Conservation (phyloP, 2,329 filamentous ascomycete species). For the Diaporthe sp. region DNA sequence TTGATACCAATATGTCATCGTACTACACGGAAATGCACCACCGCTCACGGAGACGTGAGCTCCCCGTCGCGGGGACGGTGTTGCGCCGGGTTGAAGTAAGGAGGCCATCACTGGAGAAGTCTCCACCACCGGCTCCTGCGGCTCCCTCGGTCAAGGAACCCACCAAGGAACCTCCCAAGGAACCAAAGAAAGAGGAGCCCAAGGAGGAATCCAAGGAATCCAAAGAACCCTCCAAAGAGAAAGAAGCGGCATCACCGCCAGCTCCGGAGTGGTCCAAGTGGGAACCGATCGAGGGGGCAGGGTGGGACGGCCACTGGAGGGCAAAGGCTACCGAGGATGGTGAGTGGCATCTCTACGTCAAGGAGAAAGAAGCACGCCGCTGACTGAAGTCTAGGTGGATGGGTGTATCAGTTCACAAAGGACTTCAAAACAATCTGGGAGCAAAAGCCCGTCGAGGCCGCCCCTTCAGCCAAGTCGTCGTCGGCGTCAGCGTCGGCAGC, state of each 20-base stretch:
- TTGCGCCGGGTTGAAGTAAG: not conserved
- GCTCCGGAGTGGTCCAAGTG: conserved; percentile 36
- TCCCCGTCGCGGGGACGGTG: not conserved
- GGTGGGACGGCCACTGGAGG: conserved; percentile 40
- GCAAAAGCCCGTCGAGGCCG: conserved; percentile 17
- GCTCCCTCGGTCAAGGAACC: conserved; percentile 5
- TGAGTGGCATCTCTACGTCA: not conserved
- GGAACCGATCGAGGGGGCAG: conserved; percentile 16
- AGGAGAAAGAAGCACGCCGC: not conserved
- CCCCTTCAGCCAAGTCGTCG: conserved; percentile 3
- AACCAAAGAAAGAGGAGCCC: conserved; percentile 6
- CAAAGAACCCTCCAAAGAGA: conserved; percentile 24
- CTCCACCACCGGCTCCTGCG: conserved; percentile 10
- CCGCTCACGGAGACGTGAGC: conserved; percentile 15
- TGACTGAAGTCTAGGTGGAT: conserved; percentile 32
- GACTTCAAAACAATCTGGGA: conserved; percentile 36
- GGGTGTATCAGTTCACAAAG: conserved; percentile 38
- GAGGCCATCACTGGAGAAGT: conserved; percentile 2
- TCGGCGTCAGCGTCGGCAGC: conserved; percentile 9
- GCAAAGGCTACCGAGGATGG: conserved; percentile 25
- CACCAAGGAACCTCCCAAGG: conserved; percentile 16
- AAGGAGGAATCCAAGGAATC: conserved; percentile 1
- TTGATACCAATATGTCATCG: conserved; percentile 26
- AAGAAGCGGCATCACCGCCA: not conserved
- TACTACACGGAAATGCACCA: conserved; percentile 33